phyloP scores from a whole-genome alignment of 495 filamentous ascomycete genomes.

The Collariella sp. region DNA sequence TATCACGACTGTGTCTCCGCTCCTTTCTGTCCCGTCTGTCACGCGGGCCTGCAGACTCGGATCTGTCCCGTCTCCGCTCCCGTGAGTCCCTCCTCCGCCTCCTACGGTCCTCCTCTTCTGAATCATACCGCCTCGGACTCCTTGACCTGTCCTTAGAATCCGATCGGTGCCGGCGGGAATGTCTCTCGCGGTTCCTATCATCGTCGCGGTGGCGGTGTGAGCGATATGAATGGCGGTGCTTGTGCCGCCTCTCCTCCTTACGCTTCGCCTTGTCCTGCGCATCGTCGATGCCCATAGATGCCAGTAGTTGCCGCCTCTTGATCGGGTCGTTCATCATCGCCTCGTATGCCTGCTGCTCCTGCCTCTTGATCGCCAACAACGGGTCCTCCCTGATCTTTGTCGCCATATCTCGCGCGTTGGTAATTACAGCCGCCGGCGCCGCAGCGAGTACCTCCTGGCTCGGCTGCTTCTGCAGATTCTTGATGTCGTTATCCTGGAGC shows the following conservation, averaged over 20 bases:
- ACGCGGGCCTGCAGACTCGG: constrained; percentile 22
- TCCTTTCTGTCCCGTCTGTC: constrained; percentile 4
- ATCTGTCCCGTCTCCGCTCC: constrained; percentile 19
- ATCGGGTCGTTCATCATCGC: constrained; percentile 77
- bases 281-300: constrained; percentile 47
- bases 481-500: constrained; percentile 72
- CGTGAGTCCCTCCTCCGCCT: constrained; percentile 29
- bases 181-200: constrained; percentile 24
- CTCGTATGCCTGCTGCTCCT: constrained; percentile 87
- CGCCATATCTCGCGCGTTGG: constrained; percentile 65
- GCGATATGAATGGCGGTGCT: constrained; percentile 43
- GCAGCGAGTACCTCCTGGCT: constrained; percentile 55
- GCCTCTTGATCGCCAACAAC: constrained; percentile 80
- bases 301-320: constrained; percentile 59
- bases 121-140: constrained; percentile 25
- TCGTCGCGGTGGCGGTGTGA: constrained; percentile 32
- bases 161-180: constrained; percentile 29
- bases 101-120: constrained; percentile 25
- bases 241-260: constrained; percentile 43
- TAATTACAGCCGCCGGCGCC: constrained; percentile 43
- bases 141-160: constrained; percentile 34
- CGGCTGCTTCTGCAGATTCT: constrained; percentile 76
- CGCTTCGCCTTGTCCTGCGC: constrained; percentile 32
- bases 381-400: constrained; percentile 84
- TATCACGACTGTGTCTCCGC: constrained; percentile 1